These are phyloP conservation scores for Naganishia liquefaciens DNA, from an alignment of 1,284 basidiomycete species.

Conservation along the genomic window DNA sequence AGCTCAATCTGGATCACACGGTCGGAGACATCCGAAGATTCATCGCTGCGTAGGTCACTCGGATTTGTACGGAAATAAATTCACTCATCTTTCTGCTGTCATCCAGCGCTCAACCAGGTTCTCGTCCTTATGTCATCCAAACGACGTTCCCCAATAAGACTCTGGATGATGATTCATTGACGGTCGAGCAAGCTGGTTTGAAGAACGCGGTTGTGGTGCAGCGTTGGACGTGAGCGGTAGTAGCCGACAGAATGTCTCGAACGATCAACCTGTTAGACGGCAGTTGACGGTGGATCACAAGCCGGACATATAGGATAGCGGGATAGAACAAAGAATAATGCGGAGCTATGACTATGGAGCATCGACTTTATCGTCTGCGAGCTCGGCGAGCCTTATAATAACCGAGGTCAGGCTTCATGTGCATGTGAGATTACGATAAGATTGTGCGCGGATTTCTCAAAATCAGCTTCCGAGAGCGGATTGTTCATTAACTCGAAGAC, in stretches of 20 bases:
- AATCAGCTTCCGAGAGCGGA: too few species aligned
- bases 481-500: too few species aligned
- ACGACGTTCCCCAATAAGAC: slow-evolving; percentile 79
- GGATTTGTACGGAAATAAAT: slow-evolving; percentile 1
- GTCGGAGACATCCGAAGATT: slow-evolving; percentile 81
- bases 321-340: too few species aligned
- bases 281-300: too few species aligned
- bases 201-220: slow-evolving; percentile 84
- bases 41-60: slow-evolving; percentile 77
- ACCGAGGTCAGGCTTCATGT: too few species aligned
- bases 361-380: too few species aligned
- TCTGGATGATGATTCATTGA: slow-evolving; percentile 67
- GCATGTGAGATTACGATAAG: too few species aligned
- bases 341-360: too few species aligned
- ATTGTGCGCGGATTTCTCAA: too few species aligned
- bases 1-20: slow-evolving; percentile 91
- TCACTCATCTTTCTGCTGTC: background rate
- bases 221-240: slow-evolving; percentile 62
- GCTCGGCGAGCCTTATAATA: too few species aligned
- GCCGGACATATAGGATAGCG: too few species aligned
- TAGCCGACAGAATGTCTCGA: background rate
- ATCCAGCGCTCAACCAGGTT: slow-evolving; percentile 70
- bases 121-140: slow-evolving; percentile 75
- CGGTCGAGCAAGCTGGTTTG: slow-evolving; percentile 73
- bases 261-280: too few species aligned